A percentile compares a stretch with the other conserved stretches of the same genome.
Evolutionary conservation across 345 rosid genomes (phyloP).

Genomic region (Salix viminalis): DNA sequence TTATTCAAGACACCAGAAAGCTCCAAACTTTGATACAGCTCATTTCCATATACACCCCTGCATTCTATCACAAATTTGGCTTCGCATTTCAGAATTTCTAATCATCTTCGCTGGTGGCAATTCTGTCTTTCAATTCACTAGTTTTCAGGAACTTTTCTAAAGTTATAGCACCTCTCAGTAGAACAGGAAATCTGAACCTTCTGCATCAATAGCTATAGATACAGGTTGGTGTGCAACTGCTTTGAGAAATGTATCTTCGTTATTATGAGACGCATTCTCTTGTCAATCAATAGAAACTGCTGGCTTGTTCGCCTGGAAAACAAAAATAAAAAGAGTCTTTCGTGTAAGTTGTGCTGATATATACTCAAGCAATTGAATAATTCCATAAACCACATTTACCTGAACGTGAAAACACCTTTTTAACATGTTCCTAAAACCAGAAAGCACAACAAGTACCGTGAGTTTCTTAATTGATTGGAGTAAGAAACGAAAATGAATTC

Average conservation of each 20-base stretch:
- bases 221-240: conserved; percentile 55
- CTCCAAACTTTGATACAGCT: conserved; percentile 1
- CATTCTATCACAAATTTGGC: not conserved
- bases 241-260: conserved; percentile 40
- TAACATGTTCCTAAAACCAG: not conserved
- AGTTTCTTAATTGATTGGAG: too few species aligned
- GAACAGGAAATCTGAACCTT: conserved; percentile 65
- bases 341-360: not conserved
- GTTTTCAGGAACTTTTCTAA: not conserved
- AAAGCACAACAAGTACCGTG: too few species aligned
- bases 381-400: not conserved
- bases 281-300: conserved; percentile 36
- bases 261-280: conserved; percentile 36
- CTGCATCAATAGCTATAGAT: conserved; percentile 66
- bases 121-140: not conserved
- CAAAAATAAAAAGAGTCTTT: not conserved
- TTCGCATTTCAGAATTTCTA: not conserved
- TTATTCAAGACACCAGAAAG: not conserved
- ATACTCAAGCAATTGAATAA: not conserved
- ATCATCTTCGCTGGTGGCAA: not conserved
- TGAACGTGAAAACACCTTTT: conserved; percentile 15
- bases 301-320: conserved; percentile 26
- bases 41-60: conserved; percentile 75
- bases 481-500: too few species aligned
- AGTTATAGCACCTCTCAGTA: conserved; percentile 49